phyloP scores from a whole-genome alignment of 2,329 filamentous ascomycete species.

The Cercospora sp. region DNA sequence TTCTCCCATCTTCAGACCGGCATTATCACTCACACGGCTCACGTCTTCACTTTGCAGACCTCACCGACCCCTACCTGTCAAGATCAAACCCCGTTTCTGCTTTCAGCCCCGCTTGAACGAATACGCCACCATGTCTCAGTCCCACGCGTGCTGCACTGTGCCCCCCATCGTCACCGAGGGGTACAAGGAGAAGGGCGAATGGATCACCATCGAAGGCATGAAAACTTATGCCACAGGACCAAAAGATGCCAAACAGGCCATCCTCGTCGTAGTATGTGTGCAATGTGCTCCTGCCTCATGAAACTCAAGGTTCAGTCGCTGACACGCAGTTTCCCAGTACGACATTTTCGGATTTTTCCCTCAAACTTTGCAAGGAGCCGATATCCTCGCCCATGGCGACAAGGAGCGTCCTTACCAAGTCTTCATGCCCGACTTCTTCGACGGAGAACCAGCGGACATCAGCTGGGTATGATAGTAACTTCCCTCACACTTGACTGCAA shows the following conservation, averaged over 20 bases:
- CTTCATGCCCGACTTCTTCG: conserved; percentile 90
- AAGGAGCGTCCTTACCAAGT: conserved; percentile 75
- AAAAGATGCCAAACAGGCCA: conserved; percentile 55
- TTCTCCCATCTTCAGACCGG: background rate
- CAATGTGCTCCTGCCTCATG: background rate
- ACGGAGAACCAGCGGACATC: conserved; percentile 67
- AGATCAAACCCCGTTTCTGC: background rate
- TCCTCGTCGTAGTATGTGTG: conserved; percentile 51
- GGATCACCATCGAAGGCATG: conserved; percentile 59
- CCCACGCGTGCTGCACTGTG: conserved; percentile 48
- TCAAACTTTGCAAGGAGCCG: conserved; percentile 63
- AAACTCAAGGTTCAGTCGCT: background rate
- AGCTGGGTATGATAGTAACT: conserved; percentile 11
- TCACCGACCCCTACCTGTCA: background rate
- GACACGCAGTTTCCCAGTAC: conserved; percentile 38
- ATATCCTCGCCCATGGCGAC: conserved; percentile 61
- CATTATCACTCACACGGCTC: background rate
- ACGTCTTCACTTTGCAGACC: background rate
- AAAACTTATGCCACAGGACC: conserved; percentile 61
- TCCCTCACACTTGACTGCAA: background rate
- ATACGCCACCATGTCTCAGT: conserved; percentile 17
- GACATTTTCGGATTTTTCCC: conserved; percentile 66
- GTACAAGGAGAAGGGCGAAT: conserved; percentile 61
- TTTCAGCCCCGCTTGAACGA: background rate
- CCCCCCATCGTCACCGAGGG: conserved; percentile 51